A percentile compares a stretch with the other conserved stretches of the same genome.
These are phyloP conservation scores for Colletotrichum sublineola DNA, from an alignment of 2,329 filamentous ascomycete genomes.

Conservation along the genomic window DNA sequence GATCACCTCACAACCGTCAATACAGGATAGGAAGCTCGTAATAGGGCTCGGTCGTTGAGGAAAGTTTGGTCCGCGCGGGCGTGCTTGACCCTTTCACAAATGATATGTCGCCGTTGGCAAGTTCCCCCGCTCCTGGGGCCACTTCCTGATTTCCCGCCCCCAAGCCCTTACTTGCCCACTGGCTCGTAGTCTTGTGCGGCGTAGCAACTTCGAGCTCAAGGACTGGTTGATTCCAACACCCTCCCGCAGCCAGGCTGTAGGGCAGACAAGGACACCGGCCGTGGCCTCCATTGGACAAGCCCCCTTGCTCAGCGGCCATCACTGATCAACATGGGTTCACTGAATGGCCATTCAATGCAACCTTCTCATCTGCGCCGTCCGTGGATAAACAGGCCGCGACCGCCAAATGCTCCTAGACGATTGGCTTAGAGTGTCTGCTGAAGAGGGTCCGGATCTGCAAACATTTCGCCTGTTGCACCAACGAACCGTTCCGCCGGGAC, in stretches of 20 bases:
- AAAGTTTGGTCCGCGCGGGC: not conserved
- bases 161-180: conserved; percentile 11
- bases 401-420: conserved; percentile 24
- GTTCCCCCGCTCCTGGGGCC: conserved; percentile 26
- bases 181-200: conserved; percentile 6
- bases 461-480: conserved; percentile 39
- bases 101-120: conserved; percentile 5
- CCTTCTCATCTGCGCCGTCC: conserved; percentile 28
- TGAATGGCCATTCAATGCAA: conserved; percentile 33
- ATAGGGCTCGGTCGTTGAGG: not conserved
- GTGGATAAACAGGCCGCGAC: conserved; percentile 32
- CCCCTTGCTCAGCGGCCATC: conserved; percentile 27
- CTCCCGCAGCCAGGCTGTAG: conserved; percentile 24
- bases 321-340: conserved; percentile 32
- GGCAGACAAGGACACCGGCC: conserved; percentile 25
- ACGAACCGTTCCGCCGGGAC: conserved; percentile 41
- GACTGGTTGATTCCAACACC: conserved; percentile 27
- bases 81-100: conserved; percentile 22
- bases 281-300: conserved; percentile 19
- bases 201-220: conserved; percentile 30
- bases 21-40: not conserved
- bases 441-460: conserved; percentile 40
- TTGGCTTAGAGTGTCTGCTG: conserved; percentile 27
- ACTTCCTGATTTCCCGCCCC: not conserved
- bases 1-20: not conserved